Percentiles rank a stretch among this genome's conserved stretches.
Evolutionary conservation across 768 basidiomycete species (phyloP).

Genomic region (Xanthoconium stramineum): DNA sequence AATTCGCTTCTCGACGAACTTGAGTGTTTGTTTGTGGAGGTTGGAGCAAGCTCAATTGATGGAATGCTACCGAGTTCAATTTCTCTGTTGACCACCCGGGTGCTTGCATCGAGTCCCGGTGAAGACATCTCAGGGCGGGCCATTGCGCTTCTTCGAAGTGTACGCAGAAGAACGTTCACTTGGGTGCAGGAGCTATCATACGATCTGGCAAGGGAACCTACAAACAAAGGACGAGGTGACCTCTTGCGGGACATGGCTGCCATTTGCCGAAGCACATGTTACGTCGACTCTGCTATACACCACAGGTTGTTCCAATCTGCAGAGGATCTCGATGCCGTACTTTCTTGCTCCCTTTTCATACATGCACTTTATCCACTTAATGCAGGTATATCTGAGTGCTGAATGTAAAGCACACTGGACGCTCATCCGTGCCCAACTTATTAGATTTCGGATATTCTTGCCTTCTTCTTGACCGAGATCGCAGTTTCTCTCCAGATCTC

Average conservation of each 20-base stretch:
- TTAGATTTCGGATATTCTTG: too few species aligned
- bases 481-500: slow-evolving; percentile 20
- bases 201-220: neutral
- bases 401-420: neutral
- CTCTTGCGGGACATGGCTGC: neutral
- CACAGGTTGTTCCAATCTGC: neutral
- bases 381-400: neutral
- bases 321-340: neutral
- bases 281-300: neutral
- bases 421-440: neutral
- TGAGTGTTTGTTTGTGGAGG: neutral
- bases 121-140: neutral
- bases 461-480: slow-evolving; percentile 19
- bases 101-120: neutral
- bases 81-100: slow-evolving; percentile 23
- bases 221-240: neutral
- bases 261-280: neutral
- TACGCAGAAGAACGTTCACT: neutral
- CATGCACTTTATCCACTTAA: slow-evolving; percentile 15
- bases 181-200: neutral
- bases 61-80: slow-evolving; percentile 28
- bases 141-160: neutral
- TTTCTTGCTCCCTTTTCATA: slow-evolving; percentile 25
- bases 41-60: slow-evolving; percentile 19
- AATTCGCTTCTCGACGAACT: neutral